Conservation (phyloP, 192 early-diverging fungal genomes). For the Linderina pennispora region DNA sequence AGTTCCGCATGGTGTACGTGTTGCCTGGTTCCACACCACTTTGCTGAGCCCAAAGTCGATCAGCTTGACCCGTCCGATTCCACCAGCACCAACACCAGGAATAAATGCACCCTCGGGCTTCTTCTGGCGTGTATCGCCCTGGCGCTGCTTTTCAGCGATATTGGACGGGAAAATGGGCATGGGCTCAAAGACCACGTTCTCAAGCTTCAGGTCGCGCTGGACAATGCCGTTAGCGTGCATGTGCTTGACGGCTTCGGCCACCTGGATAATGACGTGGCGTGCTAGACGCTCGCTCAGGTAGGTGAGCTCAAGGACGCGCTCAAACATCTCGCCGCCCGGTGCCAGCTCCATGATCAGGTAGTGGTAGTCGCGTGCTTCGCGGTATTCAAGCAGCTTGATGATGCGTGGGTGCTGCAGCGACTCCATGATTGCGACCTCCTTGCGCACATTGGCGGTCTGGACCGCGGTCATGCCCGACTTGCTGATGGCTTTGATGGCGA, state of each 20-base stretch:
- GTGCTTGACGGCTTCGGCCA: slow-evolving; percentile 77
- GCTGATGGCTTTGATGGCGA: slow-evolving; percentile 80
- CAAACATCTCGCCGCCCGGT: slow-evolving; percentile 87
- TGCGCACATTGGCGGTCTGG: slow-evolving; percentile 77
- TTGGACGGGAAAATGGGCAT: slow-evolving; percentile 57
- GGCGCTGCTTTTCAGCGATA: slow-evolving; percentile 38
- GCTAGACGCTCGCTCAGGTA: slow-evolving; percentile 74
- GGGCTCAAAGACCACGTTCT: slow-evolving; percentile 78
- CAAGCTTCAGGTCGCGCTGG: slow-evolving; percentile 91
- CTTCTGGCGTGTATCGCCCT: slow-evolving; percentile 57
- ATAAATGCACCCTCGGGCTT: slow-evolving; percentile 70
- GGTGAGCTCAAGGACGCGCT: slow-evolving; percentile 75
- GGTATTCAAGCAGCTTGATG: slow-evolving; percentile 67
- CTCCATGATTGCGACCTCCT: slow-evolving; percentile 83
- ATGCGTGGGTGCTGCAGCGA: slow-evolving; percentile 72
- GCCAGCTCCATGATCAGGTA: slow-evolving; percentile 77
- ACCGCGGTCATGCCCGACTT: slow-evolving; percentile 65
- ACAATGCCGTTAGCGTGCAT: slow-evolving; percentile 82
- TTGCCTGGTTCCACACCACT: slow-evolving; percentile 74
- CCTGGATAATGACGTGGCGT: slow-evolving; percentile 80
- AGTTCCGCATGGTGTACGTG: slow-evolving; percentile 88
- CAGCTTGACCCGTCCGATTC: slow-evolving; percentile 78
- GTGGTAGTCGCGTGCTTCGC: slow-evolving; percentile 68
- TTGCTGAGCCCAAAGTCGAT: slow-evolving; percentile 90
- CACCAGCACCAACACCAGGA: slow-evolving; percentile 68